Evolutionary conservation across 2,329 filamentous ascomycete species (phyloP).

Genomic region (Cladosporium sphaerospermum): DNA sequence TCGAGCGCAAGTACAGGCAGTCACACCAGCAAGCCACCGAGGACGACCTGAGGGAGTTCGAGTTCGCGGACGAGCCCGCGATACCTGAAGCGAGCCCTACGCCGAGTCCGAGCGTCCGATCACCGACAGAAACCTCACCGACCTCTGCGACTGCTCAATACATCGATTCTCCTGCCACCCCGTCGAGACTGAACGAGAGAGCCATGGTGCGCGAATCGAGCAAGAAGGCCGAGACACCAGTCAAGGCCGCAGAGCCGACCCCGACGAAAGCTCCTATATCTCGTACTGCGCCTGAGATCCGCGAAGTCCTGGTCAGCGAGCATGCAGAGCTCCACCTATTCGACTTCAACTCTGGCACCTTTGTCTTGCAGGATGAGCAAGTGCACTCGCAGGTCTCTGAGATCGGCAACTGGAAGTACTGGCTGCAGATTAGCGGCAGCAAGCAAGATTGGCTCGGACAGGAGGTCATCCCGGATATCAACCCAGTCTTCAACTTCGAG

Average conservation of each 20-base stretch:
- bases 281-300: constrained; percentile 56
- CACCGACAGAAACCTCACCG: constrained; percentile 24
- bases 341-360: constrained; percentile 80
- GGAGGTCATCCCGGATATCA: constrained; percentile 80
- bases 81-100: constrained; percentile 56
- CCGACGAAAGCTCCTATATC: constrained; percentile 57
- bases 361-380: constrained; percentile 68
- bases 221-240: constrained; percentile 23
- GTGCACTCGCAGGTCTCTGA: constrained; percentile 78
- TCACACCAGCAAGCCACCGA: constrained; percentile 74
- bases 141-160: not conserved
- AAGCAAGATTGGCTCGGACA: constrained; percentile 83
- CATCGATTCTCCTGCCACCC: constrained; percentile 9
- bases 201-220: constrained; percentile 26
- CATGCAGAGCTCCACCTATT: constrained; percentile 85
- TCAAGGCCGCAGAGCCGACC: constrained; percentile 33
- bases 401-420: constrained; percentile 88
- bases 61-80: constrained; percentile 60
- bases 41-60: constrained; percentile 73
- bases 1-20: constrained; percentile 89
- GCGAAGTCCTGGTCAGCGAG: constrained; percentile 69
- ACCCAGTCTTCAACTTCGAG: constrained; percentile 98
- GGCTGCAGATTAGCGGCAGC: constrained; percentile 75
- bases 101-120: constrained; percentile 39
- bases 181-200: constrained; percentile 13